phyloP scores from a whole-genome alignment of 768 basidiomycete genomes.

The Pholiota molesta region DNA sequence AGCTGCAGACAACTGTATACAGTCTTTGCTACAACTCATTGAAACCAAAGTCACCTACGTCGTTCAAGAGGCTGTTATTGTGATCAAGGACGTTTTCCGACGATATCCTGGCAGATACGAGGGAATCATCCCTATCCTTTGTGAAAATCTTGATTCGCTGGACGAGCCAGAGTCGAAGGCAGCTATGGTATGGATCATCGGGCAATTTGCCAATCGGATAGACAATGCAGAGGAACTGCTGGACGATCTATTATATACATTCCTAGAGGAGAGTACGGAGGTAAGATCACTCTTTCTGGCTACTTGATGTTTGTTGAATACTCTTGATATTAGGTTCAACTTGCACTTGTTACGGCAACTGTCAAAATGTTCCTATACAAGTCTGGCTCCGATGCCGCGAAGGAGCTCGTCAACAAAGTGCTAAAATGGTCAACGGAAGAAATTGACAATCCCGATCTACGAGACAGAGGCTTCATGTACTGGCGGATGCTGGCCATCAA shows the following conservation, averaged over 20 bases:
- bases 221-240: slow-evolving; percentile 95
- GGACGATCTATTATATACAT: slow-evolving; percentile 88
- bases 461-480: slow-evolving; percentile 99
- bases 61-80: slow-evolving; percentile 96
- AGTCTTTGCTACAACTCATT: slow-evolving; percentile 82
- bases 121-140: slow-evolving; percentile 89
- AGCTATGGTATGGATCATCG: slow-evolving; percentile 97
- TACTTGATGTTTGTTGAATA: neutral
- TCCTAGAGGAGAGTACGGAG: slow-evolving; percentile 94
- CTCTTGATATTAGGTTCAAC: slow-evolving; percentile 73
- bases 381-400: slow-evolving; percentile 77
- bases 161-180: slow-evolving; percentile 99
- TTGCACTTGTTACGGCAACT: slow-evolving; percentile 89
- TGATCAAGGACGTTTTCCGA: slow-evolving; percentile 97
- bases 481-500: slow-evolving; percentile 97
- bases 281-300: slow-evolving; percentile 42
- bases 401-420: slow-evolving; percentile 91
- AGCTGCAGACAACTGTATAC: slow-evolving; percentile 89
- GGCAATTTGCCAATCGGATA: slow-evolving; percentile 94
- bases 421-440: slow-evolving; percentile 96
- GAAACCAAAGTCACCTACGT: slow-evolving; percentile 95
- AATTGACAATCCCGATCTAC: slow-evolving; percentile 95
- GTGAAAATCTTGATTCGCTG: slow-evolving; percentile 88
- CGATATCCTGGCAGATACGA: slow-evolving; percentile 97
- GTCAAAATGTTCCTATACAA: slow-evolving; percentile 97